Conservation (phyloP, 2,329 filamentous ascomycete species). For the Diaporthe caulivora region DNA sequence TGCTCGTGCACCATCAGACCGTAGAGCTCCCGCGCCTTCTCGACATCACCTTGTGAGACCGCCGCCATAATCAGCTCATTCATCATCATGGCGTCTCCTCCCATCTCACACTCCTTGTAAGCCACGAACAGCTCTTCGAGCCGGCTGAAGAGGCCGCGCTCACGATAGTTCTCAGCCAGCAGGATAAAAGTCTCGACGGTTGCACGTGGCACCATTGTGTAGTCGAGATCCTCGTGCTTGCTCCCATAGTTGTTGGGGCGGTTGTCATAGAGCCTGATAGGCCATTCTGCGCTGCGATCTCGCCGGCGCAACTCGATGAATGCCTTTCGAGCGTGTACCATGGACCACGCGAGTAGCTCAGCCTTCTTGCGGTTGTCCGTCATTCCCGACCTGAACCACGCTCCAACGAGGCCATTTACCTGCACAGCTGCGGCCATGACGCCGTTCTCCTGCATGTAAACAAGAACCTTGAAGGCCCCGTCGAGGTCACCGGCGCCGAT, state of each 20-base stretch:
- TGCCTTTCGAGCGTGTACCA: conserved; percentile 77
- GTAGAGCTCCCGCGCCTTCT: conserved; percentile 69
- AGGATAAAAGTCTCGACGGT: conserved; percentile 84
- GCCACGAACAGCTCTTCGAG: conserved; percentile 73
- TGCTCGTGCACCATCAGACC: conserved; percentile 62
- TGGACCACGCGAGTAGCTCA: conserved; percentile 78
- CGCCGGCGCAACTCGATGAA: conserved; percentile 66
- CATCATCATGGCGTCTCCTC: conserved; percentile 79
- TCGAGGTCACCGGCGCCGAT: conserved; percentile 79
- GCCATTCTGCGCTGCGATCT: conserved; percentile 43
- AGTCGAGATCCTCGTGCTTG: conserved; percentile 42
- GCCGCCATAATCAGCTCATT: conserved; percentile 81
- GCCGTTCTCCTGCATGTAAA: conserved; percentile 79
- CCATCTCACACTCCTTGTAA: conserved; percentile 73
- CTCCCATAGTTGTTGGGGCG: conserved; percentile 38
- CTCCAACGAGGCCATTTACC: conserved; percentile 84
- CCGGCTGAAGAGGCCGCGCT: conserved; percentile 68
- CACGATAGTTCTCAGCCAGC: conserved; percentile 78
- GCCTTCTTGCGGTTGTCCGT: conserved; percentile 69
- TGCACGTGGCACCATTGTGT: conserved; percentile 64
- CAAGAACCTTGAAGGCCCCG: conserved; percentile 78
- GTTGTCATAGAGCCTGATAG: conserved; percentile 45
- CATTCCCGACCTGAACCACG: conserved; percentile 76
- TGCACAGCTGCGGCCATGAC: conserved; percentile 79
- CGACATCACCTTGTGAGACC: conserved; percentile 68